Conservation (phyloP, 306 rosid genomes). For the Fragaria ananassa region DNA sequence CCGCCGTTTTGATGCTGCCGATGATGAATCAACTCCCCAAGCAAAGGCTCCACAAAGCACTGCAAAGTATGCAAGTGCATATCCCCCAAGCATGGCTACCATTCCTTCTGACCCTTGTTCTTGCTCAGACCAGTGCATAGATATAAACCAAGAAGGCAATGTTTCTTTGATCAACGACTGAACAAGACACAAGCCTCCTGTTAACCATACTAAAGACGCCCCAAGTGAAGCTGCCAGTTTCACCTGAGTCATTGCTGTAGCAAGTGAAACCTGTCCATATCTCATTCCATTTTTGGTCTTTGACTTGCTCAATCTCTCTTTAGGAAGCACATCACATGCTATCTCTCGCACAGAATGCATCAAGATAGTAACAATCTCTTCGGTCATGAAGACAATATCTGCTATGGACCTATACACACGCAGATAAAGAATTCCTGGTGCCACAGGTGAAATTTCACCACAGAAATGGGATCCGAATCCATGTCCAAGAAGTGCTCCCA, state of each 20-base stretch:
- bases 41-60: constrained; percentile 81
- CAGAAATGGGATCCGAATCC: constrained; percentile 73
- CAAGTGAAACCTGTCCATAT: constrained; percentile 66
- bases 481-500: constrained; percentile 90
- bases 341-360: constrained; percentile 76
- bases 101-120: constrained; percentile 63
- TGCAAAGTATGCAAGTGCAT: constrained; percentile 82
- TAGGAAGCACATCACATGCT: constrained; percentile 44
- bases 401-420: constrained; percentile 66
- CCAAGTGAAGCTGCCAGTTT: constrained; percentile 92
- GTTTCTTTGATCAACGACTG: constrained; percentile 80
- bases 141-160: constrained; percentile 91
- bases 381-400: constrained; percentile 66
- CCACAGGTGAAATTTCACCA: constrained; percentile 79
- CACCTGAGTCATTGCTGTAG: constrained; percentile 64
- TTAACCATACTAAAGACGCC: constrained; percentile 82
- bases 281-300: constrained; percentile 47
- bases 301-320: constrained; percentile 42
- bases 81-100: constrained; percentile 81
- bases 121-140: constrained; percentile 57
- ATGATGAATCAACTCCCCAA: constrained; percentile 89
- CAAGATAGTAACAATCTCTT: constrained; percentile 71
- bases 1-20: constrained; percentile 76
- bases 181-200: constrained; percentile 74
- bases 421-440: constrained; percentile 89